Base-by-base conservation (phyloP, 2,329 filamentous ascomycete genomes). In the Spiromastix sp. region DNA sequence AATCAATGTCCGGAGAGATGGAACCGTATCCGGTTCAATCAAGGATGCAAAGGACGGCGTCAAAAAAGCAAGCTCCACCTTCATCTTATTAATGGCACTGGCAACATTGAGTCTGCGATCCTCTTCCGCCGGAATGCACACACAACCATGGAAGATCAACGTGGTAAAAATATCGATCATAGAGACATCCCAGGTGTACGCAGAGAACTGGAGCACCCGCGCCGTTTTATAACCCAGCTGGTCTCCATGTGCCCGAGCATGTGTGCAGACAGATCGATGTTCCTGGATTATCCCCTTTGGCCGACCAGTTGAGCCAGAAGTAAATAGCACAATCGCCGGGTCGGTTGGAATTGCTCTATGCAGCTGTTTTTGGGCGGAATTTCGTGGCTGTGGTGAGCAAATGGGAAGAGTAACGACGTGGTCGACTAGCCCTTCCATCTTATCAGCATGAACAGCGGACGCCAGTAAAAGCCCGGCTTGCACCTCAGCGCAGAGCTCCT, bases 21-120 rank as follows among this genome's bases (percentile, higher is more conserved):
- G 85, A 0, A 87, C 77, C 25, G 78, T 77, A 1, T 58, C 43
- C 0, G 84, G 81, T 24, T 77, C 59, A 4, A 93, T 61, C 11
- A 91, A 63, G 2, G 81, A 75, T 11, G 85, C 85, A 1, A 93
- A 81, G 0, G 85, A 91, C 1, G 86, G 82, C 0, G 86, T 93
- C 55, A 93, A 68, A 48, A 83, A 89, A 13, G 94, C 67, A 56
- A 93, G 85, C 0, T 85, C 93, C 21, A 86, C 68, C 0, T 61
- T 48, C 15, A 93, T 59, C 1, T 63, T 50, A n/a, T 66, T 65
- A 25, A 78, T 71, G 1, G 61, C 61, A 0, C 59, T 59, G 1
- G 62, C 58, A 10, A 77, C 61, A 34, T 74, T 63, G 34, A 66
- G 63, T 3, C 68, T 43, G 15, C 68, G 57, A 34, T 70, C 65